Conservation (phyloP, 2,329 filamentous ascomycete genomes). For the Calonectria pseudoreteaudii region DNA sequence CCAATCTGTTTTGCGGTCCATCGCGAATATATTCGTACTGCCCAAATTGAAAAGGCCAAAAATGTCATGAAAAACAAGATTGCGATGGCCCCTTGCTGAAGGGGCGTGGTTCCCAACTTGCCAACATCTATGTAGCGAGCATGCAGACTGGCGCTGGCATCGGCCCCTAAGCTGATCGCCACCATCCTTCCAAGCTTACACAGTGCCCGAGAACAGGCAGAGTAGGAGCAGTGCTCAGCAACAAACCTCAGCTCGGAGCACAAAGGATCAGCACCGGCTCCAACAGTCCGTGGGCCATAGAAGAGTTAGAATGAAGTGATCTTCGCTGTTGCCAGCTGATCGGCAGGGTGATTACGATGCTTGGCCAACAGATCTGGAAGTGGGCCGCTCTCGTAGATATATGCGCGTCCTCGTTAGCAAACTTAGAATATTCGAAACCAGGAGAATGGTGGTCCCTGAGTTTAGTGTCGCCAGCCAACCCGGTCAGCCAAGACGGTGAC, state of each 20-base stretch:
- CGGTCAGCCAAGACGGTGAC: neutral
- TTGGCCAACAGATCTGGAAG: neutral
- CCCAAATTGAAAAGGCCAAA: slow-evolving; percentile 32
- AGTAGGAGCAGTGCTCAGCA: neutral
- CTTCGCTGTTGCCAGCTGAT: neutral
- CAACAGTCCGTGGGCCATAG: neutral
- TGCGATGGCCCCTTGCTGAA: slow-evolving; percentile 32
- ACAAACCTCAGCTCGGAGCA: neutral
- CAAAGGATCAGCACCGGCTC: neutral
- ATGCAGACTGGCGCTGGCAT: neutral
- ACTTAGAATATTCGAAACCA: neutral
- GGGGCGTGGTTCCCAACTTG: slow-evolving; percentile 28
- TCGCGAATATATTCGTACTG: slow-evolving; percentile 33
- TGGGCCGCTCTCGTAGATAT: neutral
- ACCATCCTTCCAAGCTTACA: neutral
- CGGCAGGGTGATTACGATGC: neutral
- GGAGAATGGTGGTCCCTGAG: neutral
- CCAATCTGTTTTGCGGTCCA: slow-evolving; percentile 32
- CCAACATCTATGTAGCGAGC: slow-evolving; percentile 27
- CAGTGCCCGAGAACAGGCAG: neutral
- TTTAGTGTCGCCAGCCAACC: neutral
- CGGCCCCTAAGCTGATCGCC: neutral
- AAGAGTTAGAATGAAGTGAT: neutral
- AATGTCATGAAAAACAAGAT: slow-evolving; percentile 34
- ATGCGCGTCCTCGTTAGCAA: neutral